Evolutionary conservation across 164 flowering plant species (phyloP), one percentile per base, ranked within the genome.

Genomic region (Chloranthus sessilifolius): DNA sequence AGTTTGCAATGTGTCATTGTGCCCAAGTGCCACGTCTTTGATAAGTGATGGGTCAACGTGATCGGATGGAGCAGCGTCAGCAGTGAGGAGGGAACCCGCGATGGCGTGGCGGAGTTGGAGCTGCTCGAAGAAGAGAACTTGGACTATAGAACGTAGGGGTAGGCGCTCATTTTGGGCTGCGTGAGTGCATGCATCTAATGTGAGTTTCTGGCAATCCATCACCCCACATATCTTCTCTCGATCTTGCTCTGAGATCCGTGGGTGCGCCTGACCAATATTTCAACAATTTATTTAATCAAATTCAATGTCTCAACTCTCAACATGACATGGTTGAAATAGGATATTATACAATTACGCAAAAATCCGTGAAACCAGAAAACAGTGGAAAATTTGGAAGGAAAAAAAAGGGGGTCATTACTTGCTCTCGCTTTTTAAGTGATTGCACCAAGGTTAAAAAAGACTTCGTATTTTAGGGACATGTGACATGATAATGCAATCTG

Each of bases 101-200:
- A 92, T 85, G 17, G 90, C 96, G 35, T 81, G 88, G 9, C 97
- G 89, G 46, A 92, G 88, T 74, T 92, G 95, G 14, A 88, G 74
- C 73, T 89, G 99, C 80, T 88, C 99, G 65, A 86, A 86, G 67
- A 88, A 86, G 12, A 92, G 77, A 16, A 92, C 97, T 59, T 92
- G 99, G 4, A 92, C 95, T 24, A 89, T 85, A 6, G 85, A 80
- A 1, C 96, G 76, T 17, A 92, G 58, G 0, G 98, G 98, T 5
- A 92, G 82, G 14, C 96, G 80, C 76, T 92, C 98, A 64, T 92
- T 92, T 59, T 92, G 95, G 3, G 97, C 97, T 1, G 99, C 99
- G 68, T 92, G 99, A 0, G 95, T 84, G 83, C 99, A 88, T 15
- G 97, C 99, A 48, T 88, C 99, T 14, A 86, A 44, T 21, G 99